Evolutionary conservation across 345 rosid genomes (phyloP).

Genomic region (Gossypium bickii): DNA sequence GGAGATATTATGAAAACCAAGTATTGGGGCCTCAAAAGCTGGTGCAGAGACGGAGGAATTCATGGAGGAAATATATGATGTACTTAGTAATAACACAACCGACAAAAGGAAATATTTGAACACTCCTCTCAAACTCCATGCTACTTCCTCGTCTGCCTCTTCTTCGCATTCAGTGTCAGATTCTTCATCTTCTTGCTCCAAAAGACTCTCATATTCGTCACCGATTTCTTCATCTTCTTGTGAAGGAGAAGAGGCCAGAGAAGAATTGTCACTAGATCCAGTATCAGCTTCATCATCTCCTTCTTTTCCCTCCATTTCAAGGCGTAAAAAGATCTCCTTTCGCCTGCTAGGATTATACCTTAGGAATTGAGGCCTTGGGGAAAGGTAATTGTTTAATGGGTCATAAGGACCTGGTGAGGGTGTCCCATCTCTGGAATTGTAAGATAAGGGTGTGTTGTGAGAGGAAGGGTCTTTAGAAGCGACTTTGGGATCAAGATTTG

Average conservation of each 20-base stretch:
- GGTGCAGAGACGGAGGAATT: slow-evolving; percentile 22
- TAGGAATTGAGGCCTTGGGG: slow-evolving; percentile 44
- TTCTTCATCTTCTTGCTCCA: slow-evolving; percentile 19
- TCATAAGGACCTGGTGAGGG: slow-evolving; percentile 27
- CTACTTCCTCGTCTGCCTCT: slow-evolving; percentile 22
- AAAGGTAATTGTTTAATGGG: slow-evolving; percentile 26
- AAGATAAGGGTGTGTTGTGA: background rate
- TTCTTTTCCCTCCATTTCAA: slow-evolving; percentile 23
- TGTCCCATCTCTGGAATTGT: slow-evolving; percentile 6
- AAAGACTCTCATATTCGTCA: background rate
- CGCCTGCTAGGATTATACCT: slow-evolving; percentile 35
- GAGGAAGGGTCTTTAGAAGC: background rate
- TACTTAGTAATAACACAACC: slow-evolving; percentile 28
- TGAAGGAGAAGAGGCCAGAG: slow-evolving; percentile 5
- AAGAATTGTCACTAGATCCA: background rate
- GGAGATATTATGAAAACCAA: slow-evolving; percentile 21
- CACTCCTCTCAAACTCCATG: slow-evolving; percentile 25
- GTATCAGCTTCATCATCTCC: background rate
- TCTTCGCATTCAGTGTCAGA: slow-evolving; percentile 18
- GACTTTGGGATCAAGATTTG: background rate
- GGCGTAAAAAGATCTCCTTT: slow-evolving; percentile 20
- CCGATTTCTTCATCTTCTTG: slow-evolving; percentile 16
- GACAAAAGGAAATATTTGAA: slow-evolving; percentile 23
- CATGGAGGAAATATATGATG: slow-evolving; percentile 33
- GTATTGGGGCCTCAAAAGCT: slow-evolving; percentile 14